Evolutionary conservation across 2,329 filamentous ascomycete genomes (phyloP).

Genomic region (Penicillium concentricum): DNA sequence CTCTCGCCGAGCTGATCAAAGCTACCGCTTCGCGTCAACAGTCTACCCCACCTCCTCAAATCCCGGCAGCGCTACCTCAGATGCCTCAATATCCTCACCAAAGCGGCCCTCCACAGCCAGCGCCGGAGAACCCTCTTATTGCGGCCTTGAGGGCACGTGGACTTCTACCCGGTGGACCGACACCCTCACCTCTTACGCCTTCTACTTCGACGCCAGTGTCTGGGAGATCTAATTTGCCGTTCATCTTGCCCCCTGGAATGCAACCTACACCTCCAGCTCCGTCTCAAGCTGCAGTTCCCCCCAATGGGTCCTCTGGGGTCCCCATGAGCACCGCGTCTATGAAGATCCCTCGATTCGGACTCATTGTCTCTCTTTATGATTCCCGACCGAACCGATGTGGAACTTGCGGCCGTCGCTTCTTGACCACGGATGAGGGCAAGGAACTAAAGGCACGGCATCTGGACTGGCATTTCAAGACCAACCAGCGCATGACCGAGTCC

Average conservation of each 20-base stretch:
- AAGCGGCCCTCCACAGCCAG: constrained; percentile 53
- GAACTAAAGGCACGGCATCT: constrained; percentile 87
- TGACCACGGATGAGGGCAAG: constrained; percentile 71
- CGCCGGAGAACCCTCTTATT: constrained; percentile 60
- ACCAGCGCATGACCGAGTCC: constrained; percentile 82
- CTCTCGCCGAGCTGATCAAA: constrained; percentile 47
- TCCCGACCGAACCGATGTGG: constrained; percentile 82
- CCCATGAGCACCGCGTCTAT: constrained; percentile 67
- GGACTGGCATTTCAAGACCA: constrained; percentile 97
- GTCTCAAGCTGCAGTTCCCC: constrained; percentile 31
- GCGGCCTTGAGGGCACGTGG: constrained; percentile 68
- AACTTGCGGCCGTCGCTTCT: constrained; percentile 87
- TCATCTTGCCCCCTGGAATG: constrained; percentile 39
- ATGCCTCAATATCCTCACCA: constrained; percentile 61
- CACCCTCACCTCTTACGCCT: constrained; percentile 38
- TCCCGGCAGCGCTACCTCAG: constrained; percentile 46
- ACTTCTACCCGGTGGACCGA: constrained; percentile 55
- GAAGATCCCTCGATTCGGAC: constrained; percentile 71
- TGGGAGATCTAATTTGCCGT: constrained; percentile 41
- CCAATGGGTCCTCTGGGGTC: constrained; percentile 34
- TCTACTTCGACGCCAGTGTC: constrained; percentile 38
- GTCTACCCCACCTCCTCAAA: constrained; percentile 49
- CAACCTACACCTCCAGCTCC: constrained; percentile 37
- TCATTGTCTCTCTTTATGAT: constrained; percentile 75
- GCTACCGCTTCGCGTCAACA: constrained; percentile 42